phyloP scores from a whole-genome alignment of 2,329 filamentous ascomycete genomes.

The Elsinoe ampelina region DNA sequence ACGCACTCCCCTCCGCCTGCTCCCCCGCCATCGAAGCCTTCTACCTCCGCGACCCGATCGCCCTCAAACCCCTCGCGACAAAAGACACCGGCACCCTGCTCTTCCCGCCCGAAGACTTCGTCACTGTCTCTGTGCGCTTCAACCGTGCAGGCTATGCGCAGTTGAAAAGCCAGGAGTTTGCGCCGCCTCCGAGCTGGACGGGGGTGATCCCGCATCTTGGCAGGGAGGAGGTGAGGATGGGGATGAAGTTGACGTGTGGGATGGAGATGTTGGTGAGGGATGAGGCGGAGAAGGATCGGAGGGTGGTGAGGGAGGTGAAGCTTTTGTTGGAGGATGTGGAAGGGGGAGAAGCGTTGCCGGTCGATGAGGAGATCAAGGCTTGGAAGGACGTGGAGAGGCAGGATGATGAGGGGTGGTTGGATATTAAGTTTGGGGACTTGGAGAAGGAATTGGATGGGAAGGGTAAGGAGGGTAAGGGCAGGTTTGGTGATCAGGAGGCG shows the following conservation, averaged over 20 bases:
- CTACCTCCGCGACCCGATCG: constrained; percentile 76
- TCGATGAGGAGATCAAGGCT: constrained; percentile 57
- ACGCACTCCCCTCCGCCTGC: constrained; percentile 64
- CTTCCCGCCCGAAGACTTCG: constrained; percentile 71
- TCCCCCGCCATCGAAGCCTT: constrained; percentile 83
- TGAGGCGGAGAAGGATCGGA: constrained; percentile 57
- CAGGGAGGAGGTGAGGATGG: constrained; percentile 49
- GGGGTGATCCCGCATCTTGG: constrained; percentile 32
- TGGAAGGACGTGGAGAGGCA: constrained; percentile 56
- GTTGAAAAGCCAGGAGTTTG: constrained; percentile 74
- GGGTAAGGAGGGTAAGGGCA: constrained; percentile 18
- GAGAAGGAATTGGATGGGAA: constrained; percentile 62
- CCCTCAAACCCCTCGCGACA: constrained; percentile 58
- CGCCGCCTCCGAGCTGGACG: constrained; percentile 50
- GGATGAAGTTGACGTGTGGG: constrained; percentile 83
- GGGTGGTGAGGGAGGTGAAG: constrained; percentile 63
- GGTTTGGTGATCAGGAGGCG: constrained; percentile 55
- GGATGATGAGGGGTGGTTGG: constrained; percentile 83
- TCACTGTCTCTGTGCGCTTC: constrained; percentile 71
- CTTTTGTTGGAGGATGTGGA: constrained; percentile 67
- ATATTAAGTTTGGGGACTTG: constrained; percentile 85
- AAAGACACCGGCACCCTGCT: constrained; percentile 44
- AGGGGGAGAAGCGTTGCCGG: constrained; percentile 64
- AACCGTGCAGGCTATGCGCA: constrained; percentile 88
- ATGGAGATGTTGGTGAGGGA: constrained; percentile 77